These are phyloP conservation scores for Fraxinus dipetala DNA, from an alignment of 305 asterid species.

Conservation along the genomic window DNA sequence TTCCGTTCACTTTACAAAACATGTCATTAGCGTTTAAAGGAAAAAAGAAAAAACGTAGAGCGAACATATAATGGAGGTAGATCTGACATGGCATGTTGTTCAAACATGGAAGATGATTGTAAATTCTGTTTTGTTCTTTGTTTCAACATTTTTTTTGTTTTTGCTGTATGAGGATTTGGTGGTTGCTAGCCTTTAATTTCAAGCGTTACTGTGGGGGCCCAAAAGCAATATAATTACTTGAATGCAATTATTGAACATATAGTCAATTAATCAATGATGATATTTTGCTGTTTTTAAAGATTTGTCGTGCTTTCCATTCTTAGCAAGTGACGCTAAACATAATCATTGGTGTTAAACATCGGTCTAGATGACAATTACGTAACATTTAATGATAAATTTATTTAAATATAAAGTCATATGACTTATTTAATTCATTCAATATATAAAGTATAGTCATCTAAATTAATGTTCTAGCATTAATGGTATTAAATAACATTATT, in stretches of 20 bases:
- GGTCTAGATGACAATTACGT: background rate
- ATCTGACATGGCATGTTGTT: conserved; percentile 21
- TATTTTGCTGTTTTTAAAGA: background rate
- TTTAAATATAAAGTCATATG: too few relatives aligned
- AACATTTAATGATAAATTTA: too few relatives aligned
- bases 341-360: background rate
- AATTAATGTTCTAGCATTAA: background rate
- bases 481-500: too few relatives aligned
- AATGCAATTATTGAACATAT: background rate
- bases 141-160: background rate
- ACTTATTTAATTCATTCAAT: too few relatives aligned
- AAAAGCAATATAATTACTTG: background rate
- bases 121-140: conserved; percentile 10
- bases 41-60: background rate
- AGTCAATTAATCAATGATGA: background rate
- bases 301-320: conserved; percentile 4
- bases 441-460: too few relatives aligned
- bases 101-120: conserved; percentile 14
- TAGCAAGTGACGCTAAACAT: background rate
- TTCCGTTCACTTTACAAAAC: background rate
- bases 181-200: background rate
- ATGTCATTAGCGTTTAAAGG: background rate
- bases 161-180: conserved; percentile 9
- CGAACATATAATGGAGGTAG: background rate
- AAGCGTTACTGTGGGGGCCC: conserved; percentile 22